Base-by-base conservation (phyloP, 2,329 filamentous ascomycete genomes). In the Colletotrichum phormii region DNA sequence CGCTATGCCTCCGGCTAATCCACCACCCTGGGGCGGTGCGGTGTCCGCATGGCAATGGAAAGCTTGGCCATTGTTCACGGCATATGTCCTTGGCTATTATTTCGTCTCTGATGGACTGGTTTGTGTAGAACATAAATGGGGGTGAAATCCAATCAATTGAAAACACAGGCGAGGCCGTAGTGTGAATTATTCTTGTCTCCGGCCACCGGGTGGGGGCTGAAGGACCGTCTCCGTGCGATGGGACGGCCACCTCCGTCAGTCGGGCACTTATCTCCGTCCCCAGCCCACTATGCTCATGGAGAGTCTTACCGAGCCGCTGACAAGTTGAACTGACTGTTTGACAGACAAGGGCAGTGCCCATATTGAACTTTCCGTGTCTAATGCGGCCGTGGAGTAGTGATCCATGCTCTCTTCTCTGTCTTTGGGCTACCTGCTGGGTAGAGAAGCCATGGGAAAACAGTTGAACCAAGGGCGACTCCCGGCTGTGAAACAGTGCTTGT, bases 401-500 rank as follows among this genome's bases (percentile, higher is more conserved):
- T 24, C 29, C 22, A 54, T 3, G 15, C 11, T 13, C 26, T 55
- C n/a, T 55, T 13, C 26, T 29, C n/a, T 55, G 22, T 26, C 53
- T 7, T 29, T 55, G 22, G 22, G 26, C 1, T 22, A 51, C 7
- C 15, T 5, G 15, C 49, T 12, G 9, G 7, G 18, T 13, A 54
- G 31, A 37, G 62, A 18, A 11, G 49, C 5, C 51, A 26, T 12
- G 0, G 33, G 12, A 15, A 29, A 57, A 42, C n/a, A 42, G 31
- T 31, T 46, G 51, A 22, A 15, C 35, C 35, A 55, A 55, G 49
- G 33, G 62, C 62, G 62, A n/a, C 35, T 64, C 49, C 62, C 24
- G 33, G 51, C 18, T 57, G 11, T 64, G 62, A 64, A 64, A 64
- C 62, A 31, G 35, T 57, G 33, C 35, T 33, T 55, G 51, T 42